Evolutionary conservation across 2,329 filamentous ascomycete genomes (phyloP).

Genomic region (Xylariaceae sp.): DNA sequence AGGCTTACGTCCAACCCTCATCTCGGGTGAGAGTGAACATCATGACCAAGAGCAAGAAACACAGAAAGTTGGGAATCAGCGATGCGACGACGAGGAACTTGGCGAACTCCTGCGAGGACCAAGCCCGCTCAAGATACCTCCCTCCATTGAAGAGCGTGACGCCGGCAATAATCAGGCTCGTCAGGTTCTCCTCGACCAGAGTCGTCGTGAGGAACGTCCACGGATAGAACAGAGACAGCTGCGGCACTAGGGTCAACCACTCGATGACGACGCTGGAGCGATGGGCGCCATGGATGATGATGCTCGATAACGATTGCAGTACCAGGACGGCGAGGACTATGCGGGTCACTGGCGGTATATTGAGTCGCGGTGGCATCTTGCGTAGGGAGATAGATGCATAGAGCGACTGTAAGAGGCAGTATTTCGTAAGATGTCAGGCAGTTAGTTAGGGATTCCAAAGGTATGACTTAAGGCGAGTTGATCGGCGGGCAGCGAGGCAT

Average conservation of each 20-base stretch:
- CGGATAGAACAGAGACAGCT: slow-evolving; percentile 77
- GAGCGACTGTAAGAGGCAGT: slow-evolving; percentile 11
- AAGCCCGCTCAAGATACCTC: slow-evolving; percentile 90
- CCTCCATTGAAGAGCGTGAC: slow-evolving; percentile 85
- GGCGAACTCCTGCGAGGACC: slow-evolving; percentile 85
- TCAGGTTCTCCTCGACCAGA: slow-evolving; percentile 87
- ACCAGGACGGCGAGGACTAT: slow-evolving; percentile 69
- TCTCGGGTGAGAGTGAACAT: slow-evolving; percentile 66
- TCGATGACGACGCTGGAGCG: slow-evolving; percentile 67
- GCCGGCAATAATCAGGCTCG: slow-evolving; percentile 72
- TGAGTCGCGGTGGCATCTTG: slow-evolving; percentile 75
- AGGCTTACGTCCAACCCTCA: slow-evolving; percentile 62
- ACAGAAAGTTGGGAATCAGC: slow-evolving; percentile 73
- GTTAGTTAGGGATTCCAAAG: slow-evolving; percentile 2
- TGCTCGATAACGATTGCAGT: slow-evolving; percentile 75
- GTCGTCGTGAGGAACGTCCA: slow-evolving; percentile 88
- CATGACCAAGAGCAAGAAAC: slow-evolving; percentile 67
- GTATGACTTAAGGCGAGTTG: neutral
- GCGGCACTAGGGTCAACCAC: slow-evolving; percentile 82
- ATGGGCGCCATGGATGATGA: slow-evolving; percentile 61
- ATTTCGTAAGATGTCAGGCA: neutral
- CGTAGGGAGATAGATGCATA: slow-evolving; percentile 17
- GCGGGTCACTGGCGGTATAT: slow-evolving; percentile 87
- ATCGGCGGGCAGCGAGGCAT: slow-evolving; percentile 11
- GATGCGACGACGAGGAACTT: slow-evolving; percentile 79